A percentile compares a stretch with the other conserved stretches of the same genome.
phyloP scores from a whole-genome alignment of 495 filamentous ascomycete genomes.

The Podospora anserina region DNA sequence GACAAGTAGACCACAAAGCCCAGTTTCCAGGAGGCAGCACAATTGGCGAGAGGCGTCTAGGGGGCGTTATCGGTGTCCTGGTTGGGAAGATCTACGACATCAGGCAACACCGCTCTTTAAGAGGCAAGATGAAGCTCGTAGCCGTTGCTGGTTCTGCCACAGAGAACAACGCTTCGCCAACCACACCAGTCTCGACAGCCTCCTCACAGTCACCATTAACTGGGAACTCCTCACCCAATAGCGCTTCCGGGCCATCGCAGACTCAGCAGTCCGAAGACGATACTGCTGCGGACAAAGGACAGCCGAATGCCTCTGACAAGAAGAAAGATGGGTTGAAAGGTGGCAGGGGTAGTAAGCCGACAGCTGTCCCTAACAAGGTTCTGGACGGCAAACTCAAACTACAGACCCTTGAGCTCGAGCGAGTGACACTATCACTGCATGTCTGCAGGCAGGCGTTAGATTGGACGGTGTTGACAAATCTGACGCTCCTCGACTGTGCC shows the following conservation, averaged over 20 bases:
- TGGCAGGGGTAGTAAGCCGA: conserved; percentile 1
- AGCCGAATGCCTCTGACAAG: neutral
- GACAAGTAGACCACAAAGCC: conserved; percentile 57
- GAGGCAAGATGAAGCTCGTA: conserved; percentile 4
- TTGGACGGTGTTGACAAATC: conserved; percentile 69
- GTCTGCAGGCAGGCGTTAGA: conserved; percentile 71
- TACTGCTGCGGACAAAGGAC: neutral
- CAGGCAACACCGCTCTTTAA: conserved; percentile 28
- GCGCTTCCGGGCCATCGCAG: neutral
- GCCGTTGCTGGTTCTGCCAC: neutral
- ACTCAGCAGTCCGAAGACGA: neutral
- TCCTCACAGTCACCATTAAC: neutral
- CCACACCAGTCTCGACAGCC: conserved; percentile 6
- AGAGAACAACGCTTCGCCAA: neutral
- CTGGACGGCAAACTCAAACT: conserved; percentile 60
- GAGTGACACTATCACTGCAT: conserved; percentile 68
- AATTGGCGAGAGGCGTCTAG: conserved; percentile 50
- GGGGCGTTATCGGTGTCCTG: conserved; percentile 73
- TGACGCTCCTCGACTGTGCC: conserved; percentile 79
- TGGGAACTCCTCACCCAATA: neutral
- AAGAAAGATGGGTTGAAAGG: neutral
- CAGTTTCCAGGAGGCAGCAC: conserved; percentile 50
- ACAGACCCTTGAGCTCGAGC: conserved; percentile 77
- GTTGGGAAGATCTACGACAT: conserved; percentile 65
- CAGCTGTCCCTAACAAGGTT: conserved; percentile 19